Evolutionary conservation across 441 rosid genomes (phyloP), one percentile per base, ranked within the genome.

Genomic region (Brassica balearica): DNA sequence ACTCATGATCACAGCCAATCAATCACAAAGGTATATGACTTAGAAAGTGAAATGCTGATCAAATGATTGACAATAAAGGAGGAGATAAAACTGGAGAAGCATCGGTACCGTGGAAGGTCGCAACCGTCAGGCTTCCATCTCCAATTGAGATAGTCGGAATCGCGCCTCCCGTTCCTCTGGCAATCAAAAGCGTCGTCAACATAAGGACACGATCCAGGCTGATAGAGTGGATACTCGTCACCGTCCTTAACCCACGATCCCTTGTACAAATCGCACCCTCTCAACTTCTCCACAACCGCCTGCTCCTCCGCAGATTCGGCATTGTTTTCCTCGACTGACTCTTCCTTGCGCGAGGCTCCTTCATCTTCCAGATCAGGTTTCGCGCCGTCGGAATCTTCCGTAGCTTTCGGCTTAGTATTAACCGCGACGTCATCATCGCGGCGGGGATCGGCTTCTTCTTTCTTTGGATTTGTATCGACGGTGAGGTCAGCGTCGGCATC

Each of bases 81-180:
- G 4, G 27, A 23, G 27, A 23, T 23, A 23, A 23, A 23, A 23
- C 27, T 23, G 27, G 27, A 23, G 27, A 23, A 23, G 27, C 27
- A 23, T 41, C 34, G 3, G 3, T 75, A 93, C 98, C 97, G 89
- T 20, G 98, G 99, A 70, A 93, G 98, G 75, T 91, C 91, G 78
- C 98, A 95, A 51, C 80, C 96, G 55, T 95, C 81, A 32, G 99
- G 99, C 87, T 91, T 88, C 99, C 99, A 95, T 38, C 87, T 83
- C 99, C 96, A 93, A 34, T 79, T 77, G 22, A 93, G 83, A 85
- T 91, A 95, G 6, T 84, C 89, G 0, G 92, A 84, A 85, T 91
- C 99, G 2, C 60, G 75, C 72, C 99, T 87, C 25, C 97, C 98
- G 58, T 93, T 95, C 66, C 66, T 76, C 66, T 90, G 96, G 85